A percentile compares a stretch with the other conserved stretches of the same genome.
Conservation (phyloP, 2,329 filamentous ascomycete genomes). For the Ascochyta koolunga region DNA sequence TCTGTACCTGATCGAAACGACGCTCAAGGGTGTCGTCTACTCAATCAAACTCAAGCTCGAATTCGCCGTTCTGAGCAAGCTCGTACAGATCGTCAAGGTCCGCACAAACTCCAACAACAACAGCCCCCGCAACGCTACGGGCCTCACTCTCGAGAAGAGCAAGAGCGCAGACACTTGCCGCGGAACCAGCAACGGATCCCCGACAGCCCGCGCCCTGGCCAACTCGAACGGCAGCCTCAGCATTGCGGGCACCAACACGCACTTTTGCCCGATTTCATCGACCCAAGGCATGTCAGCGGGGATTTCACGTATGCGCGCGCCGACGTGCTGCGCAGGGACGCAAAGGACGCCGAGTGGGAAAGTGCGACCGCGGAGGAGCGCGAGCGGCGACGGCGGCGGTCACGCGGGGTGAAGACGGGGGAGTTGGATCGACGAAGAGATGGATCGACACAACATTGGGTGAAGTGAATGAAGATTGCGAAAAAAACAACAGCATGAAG, state of each 20-base stretch:
- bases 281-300: slow-evolving; percentile 24
- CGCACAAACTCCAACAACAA: slow-evolving; percentile 29
- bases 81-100: slow-evolving; percentile 46
- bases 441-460: slow-evolving; percentile 42
- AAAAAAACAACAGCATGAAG: no score
- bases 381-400: slow-evolving; percentile 31
- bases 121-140: slow-evolving; percentile 14
- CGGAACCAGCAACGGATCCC: background rate
- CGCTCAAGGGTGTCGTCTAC: slow-evolving; percentile 53
- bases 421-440: slow-evolving; percentile 45
- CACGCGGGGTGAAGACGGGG: slow-evolving; percentile 13
- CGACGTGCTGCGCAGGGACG: background rate
- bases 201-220: slow-evolving; percentile 1
- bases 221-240: slow-evolving; percentile 12
- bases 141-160: slow-evolving; percentile 27
- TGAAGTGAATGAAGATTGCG: slow-evolving; percentile 19
- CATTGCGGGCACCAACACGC: background rate
- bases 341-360: slow-evolving; percentile 20
- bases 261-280: slow-evolving; percentile 40
- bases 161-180: slow-evolving; percentile 16
- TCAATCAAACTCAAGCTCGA: slow-evolving; percentile 61
- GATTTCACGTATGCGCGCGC: slow-evolving; percentile 35
- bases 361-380: slow-evolving; percentile 21
- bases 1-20: slow-evolving; percentile 43
- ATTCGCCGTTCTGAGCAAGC: slow-evolving; percentile 58